phyloP scores from a whole-genome alignment of 192 early-diverging fungal genomes.

The Podila epigama region DNA sequence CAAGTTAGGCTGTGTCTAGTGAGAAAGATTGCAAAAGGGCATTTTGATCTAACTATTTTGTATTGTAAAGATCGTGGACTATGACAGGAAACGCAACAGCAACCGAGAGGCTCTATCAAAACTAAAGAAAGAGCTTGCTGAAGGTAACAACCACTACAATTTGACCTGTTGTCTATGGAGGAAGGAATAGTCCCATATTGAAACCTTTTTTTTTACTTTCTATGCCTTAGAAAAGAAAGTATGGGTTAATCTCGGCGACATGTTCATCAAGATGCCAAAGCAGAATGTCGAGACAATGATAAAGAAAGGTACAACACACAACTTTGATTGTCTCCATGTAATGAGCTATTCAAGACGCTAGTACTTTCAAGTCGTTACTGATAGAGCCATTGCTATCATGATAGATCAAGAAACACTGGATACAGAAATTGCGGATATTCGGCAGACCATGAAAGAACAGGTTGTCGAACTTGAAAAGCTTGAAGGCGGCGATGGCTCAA shows the following conservation, averaged over 20 bases:
- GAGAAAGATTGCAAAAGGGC: background rate
- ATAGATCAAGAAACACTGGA: conserved; percentile 61
- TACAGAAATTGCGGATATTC: conserved; percentile 51
- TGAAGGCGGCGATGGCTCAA: conserved; percentile 55
- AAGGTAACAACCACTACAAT: conserved; percentile 24
- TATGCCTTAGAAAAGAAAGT: conserved; percentile 56
- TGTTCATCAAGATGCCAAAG: conserved; percentile 65
- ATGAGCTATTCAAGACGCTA: background rate
- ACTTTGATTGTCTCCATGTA: background rate
- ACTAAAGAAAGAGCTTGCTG: conserved; percentile 47
- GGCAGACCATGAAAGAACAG: conserved; percentile 55
- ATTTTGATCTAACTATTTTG: background rate
- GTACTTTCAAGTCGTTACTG: too few species aligned
- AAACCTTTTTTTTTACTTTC: background rate
- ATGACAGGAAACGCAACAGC: conserved; percentile 61
- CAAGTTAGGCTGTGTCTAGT: background rate
- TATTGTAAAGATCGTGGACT: conserved; percentile 57
- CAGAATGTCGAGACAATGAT: conserved; percentile 57
- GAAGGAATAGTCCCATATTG: background rate
- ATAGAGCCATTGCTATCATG: background rate
- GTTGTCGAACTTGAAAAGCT: conserved; percentile 53
- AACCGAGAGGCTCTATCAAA: conserved; percentile 63
- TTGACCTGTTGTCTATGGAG: background rate
- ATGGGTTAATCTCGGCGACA: conserved; percentile 66
- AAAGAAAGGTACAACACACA: conserved; percentile 54